phyloP scores from a whole-genome alignment of 305 asterid species.

The Fraxinus angustifolia region DNA sequence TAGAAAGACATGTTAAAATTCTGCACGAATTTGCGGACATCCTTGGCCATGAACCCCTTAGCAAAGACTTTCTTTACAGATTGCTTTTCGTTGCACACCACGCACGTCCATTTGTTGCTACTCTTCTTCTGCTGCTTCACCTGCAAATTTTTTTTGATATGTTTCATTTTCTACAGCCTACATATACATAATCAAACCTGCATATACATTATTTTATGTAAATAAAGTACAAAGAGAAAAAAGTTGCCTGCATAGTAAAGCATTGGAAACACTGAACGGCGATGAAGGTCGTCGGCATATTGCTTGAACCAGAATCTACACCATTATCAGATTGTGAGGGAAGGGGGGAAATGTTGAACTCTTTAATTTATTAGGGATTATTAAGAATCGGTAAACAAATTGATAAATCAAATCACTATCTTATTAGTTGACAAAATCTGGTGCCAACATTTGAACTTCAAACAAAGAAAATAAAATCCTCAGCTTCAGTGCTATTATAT shows the following conservation, averaged over 20 bases:
- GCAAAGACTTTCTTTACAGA: constrained; percentile 64
- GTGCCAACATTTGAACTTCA: not conserved
- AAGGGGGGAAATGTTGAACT: not conserved
- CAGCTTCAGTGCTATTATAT: not conserved
- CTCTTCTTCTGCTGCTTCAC: constrained; percentile 97
- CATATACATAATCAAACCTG: not conserved
- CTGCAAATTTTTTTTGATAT: constrained; percentile 31
- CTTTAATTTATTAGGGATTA: not conserved
- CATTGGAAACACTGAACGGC: constrained; percentile 80
- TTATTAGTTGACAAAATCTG: not conserved
- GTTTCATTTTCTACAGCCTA: not conserved
- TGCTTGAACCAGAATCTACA: not conserved
- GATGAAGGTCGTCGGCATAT: constrained; percentile 59
- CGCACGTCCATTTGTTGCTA: constrained; percentile 85
- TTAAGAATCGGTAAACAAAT: not conserved
- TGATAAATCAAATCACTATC: not conserved
- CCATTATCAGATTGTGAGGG: not conserved
- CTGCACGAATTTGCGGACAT: constrained; percentile 76
- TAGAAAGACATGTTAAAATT: constrained; percentile 83
- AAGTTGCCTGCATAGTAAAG: constrained; percentile 75
- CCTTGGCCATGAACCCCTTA: constrained; percentile 67
- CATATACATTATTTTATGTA: not conserved
- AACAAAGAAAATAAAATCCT: not conserved
- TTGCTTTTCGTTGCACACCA: constrained; percentile 84
- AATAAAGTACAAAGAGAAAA: not conserved